phyloP scores from a whole-genome alignment of 495 filamentous ascomycete species.

The Talaromyces trachyspermus region DNA sequence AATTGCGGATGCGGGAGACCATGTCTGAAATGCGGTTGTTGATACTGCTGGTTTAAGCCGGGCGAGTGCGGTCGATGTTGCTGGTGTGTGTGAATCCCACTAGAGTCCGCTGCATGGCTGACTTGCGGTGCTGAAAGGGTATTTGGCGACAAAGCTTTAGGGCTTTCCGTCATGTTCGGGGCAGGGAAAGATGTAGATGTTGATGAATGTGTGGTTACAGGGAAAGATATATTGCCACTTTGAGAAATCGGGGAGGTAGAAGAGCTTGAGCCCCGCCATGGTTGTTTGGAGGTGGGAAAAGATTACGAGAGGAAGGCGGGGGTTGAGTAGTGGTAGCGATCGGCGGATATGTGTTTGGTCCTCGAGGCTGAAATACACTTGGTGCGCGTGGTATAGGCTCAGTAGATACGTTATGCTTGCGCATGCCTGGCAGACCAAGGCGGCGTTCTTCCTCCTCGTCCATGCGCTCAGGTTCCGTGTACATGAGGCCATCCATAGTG shows the following conservation, averaged over 20 bases:
- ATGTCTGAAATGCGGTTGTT: conserved; percentile 57
- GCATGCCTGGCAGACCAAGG: conserved; percentile 64
- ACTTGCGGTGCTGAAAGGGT: conserved; percentile 53
- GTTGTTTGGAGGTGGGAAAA: conserved; percentile 53
- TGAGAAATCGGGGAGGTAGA: conserved; percentile 50
- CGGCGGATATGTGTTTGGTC: conserved; percentile 73
- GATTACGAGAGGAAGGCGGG: conserved; percentile 22
- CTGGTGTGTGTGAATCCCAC: conserved; percentile 20
- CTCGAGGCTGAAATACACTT: conserved; percentile 51
- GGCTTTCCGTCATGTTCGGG: conserved; percentile 73
- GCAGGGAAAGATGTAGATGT: conserved; percentile 61
- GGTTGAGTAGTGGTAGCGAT: conserved; percentile 43
- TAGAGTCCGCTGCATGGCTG: conserved; percentile 43
- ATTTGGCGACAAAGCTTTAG: conserved; percentile 76
- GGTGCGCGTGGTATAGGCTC: conserved; percentile 37
- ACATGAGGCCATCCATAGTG: conserved; percentile 70
- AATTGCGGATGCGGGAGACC: conserved; percentile 28
- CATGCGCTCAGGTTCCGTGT: conserved; percentile 51
- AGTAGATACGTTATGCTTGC: conserved; percentile 44
- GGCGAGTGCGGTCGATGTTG: conserved; percentile 60
- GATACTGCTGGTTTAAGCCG: conserved; percentile 57
- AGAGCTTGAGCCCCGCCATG: conserved; percentile 37
- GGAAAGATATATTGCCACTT: conserved; percentile 38
- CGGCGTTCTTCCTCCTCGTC: conserved; percentile 59
- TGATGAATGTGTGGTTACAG: conserved; percentile 32